phyloP scores from a whole-genome alignment of 2,329 filamentous ascomycete species.

The Colletotrichum eleusines region DNA sequence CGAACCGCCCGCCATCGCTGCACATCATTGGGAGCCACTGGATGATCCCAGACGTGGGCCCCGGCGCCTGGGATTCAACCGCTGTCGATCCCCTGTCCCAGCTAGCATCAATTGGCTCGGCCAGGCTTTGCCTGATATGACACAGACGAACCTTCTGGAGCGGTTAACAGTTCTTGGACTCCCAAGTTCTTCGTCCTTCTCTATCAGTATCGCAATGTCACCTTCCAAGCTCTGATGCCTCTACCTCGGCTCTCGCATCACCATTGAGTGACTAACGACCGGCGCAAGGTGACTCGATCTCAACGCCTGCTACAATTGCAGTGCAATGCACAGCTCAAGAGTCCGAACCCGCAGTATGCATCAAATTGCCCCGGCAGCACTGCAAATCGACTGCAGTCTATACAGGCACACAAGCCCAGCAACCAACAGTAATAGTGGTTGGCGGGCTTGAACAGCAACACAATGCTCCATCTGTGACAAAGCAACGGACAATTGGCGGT shows the following conservation, averaged over 20 bases:
- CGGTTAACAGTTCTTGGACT: constrained; percentile 19
- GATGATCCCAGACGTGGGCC: constrained; percentile 36
- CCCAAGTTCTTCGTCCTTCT: constrained; percentile 16
- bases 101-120: constrained; percentile 31
- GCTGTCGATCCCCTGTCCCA: constrained; percentile 25
- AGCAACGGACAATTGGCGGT: constrained; percentile 28
- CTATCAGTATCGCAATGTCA: constrained; percentile 33
- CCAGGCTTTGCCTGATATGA: constrained; percentile 33
- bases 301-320: background rate
- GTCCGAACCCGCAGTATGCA: constrained; percentile 14
- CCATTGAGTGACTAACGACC: constrained; percentile 50
- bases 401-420: constrained; percentile 26
- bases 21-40: constrained; percentile 41
- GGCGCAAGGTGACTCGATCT: constrained; percentile 42
- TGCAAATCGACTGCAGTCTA: constrained; percentile 13
- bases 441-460: constrained; percentile 8
- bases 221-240: constrained; percentile 37
- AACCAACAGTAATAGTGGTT: constrained; percentile 12
- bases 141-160: constrained; percentile 24
- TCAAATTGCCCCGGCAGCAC: constrained; percentile 7
- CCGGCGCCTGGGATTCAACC: constrained; percentile 25
- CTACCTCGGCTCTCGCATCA: constrained; percentile 38
- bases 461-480: constrained; percentile 21
- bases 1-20: constrained; percentile 41
- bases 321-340: constrained; percentile 2